These are phyloP conservation scores for Colletotrichum liriopes DNA, from an alignment of 2,329 filamentous ascomycete genomes.

Conservation along the genomic window DNA sequence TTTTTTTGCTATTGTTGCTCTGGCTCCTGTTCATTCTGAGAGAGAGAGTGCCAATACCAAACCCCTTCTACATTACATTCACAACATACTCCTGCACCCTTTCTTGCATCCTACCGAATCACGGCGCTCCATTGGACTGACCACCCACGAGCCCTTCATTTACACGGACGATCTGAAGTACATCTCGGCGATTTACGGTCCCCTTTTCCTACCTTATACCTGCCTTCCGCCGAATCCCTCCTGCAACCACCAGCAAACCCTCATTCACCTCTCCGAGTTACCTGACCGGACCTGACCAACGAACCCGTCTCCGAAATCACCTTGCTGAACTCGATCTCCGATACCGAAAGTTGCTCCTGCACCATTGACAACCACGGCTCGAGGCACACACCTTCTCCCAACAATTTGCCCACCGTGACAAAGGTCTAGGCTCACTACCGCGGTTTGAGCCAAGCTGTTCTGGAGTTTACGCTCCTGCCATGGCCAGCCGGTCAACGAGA, in stretches of 20 bases:
- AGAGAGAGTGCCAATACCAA: background rate
- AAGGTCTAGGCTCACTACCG: background rate
- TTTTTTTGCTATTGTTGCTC: constrained; percentile 24
- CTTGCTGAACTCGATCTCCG: background rate
- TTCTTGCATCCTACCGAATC: constrained; percentile 35
- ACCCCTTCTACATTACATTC: constrained; percentile 26
- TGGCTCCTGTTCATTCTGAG: constrained; percentile 7
- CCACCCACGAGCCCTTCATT: constrained; percentile 40
- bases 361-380: constrained; percentile 2
- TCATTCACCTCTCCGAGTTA: constrained; percentile 12
- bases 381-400: background rate
- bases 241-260: background rate
- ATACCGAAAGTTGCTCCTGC: background rate
- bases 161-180: constrained; percentile 41
- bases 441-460: background rate
- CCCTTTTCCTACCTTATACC: constrained; percentile 7
- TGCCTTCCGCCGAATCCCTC: constrained; percentile 5
- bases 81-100: constrained; percentile 14
- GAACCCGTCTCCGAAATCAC: constrained; percentile 7
- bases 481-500: constrained; percentile 25
- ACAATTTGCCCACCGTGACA: background rate
- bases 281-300: constrained; percentile 4
- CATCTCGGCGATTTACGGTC: constrained; percentile 9
- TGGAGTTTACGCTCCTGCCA: constrained; percentile 24
- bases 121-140: constrained; percentile 32